Percentiles rank a stretch among this genome's conserved stretches.
Conservation (phyloP, 139 green algal genomes). For the Picochlorum sp. region DNA sequence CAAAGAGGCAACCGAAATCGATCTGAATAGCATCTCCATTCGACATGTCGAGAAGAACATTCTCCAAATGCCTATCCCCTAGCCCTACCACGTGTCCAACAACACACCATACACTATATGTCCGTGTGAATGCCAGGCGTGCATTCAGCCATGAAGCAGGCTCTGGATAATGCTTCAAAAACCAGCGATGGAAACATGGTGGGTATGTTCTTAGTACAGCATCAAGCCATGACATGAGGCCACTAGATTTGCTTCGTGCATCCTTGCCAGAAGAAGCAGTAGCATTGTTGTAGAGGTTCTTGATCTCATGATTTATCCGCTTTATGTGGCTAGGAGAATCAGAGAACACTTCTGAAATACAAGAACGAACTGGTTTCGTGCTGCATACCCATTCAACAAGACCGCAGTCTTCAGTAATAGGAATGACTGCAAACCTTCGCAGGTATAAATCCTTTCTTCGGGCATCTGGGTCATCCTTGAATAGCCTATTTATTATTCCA, state of each 20-base stretch:
- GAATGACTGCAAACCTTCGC: constrained; percentile 73
- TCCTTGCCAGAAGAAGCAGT: constrained; percentile 55
- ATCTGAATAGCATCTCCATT: constrained; percentile 68
- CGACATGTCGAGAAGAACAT: constrained; percentile 78
- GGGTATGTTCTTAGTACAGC: constrained; percentile 65
- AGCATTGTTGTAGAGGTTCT: constrained; percentile 32
- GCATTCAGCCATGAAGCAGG: constrained; percentile 77
- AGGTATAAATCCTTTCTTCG: constrained; percentile 70
- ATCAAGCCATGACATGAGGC: constrained; percentile 25
- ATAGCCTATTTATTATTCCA: constrained; percentile 61
- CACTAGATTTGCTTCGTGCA: neutral
- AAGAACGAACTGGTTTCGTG: constrained; percentile 51
- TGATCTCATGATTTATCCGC: constrained; percentile 14
- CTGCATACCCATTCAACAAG: constrained; percentile 74
- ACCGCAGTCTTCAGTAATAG: constrained; percentile 89
- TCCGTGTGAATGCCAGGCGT: constrained; percentile 69
- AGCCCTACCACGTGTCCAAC: constrained; percentile 61
- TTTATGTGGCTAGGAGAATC: constrained; percentile 21
- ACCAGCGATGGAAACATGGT: constrained; percentile 77
- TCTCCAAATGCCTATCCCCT: constrained; percentile 91
- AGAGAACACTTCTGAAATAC: constrained; percentile 53
- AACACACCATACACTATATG: constrained; percentile 58
- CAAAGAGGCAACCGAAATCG: constrained; percentile 96
- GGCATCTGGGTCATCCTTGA: constrained; percentile 34
- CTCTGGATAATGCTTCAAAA: constrained; percentile 64